Evolutionary conservation across 148 eudicot species (phyloP).

Genomic region (Amaranthus cruentus): DNA sequence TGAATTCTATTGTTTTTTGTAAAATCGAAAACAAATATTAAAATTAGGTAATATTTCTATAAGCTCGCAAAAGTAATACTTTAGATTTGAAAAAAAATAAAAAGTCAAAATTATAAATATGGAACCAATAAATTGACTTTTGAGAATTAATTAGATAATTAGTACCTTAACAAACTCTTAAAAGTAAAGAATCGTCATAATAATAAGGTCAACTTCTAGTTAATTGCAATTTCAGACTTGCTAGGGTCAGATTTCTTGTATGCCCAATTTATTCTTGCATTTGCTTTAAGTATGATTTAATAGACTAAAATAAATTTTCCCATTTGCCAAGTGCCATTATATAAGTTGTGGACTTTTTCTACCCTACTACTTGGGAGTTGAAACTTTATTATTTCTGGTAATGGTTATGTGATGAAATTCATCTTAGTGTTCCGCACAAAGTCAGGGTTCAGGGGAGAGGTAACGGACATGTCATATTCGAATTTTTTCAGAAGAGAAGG

Average conservation of each 20-base stretch:
- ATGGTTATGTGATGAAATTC: background rate
- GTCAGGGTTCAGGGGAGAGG: too few relatives aligned
- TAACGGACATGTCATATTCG: too few relatives aligned
- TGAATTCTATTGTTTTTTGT: too few relatives aligned
- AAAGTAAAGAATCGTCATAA: background rate
- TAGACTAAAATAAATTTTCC: background rate
- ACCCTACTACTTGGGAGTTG: background rate
- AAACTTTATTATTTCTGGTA: background rate
- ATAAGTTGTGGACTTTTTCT: background rate
- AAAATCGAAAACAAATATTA: too few relatives aligned
- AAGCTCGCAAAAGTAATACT: background rate
- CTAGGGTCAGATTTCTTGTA: background rate
- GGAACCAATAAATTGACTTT: background rate
- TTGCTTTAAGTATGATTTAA: background rate
- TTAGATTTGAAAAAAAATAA: background rate
- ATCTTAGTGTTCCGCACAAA: background rate
- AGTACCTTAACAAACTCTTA: background rate
- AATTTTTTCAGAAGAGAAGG: too few relatives aligned
- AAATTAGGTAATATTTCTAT: too few relatives aligned
- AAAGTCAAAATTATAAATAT: background rate
- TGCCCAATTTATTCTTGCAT: background rate
- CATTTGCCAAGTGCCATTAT: background rate
- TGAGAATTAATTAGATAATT: background rate
- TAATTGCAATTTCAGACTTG: background rate
- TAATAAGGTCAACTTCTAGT: background rate